These are phyloP conservation scores for Terfezia boudieri DNA, from an alignment of 495 filamentous ascomycete species.

Conservation along the genomic window DNA sequence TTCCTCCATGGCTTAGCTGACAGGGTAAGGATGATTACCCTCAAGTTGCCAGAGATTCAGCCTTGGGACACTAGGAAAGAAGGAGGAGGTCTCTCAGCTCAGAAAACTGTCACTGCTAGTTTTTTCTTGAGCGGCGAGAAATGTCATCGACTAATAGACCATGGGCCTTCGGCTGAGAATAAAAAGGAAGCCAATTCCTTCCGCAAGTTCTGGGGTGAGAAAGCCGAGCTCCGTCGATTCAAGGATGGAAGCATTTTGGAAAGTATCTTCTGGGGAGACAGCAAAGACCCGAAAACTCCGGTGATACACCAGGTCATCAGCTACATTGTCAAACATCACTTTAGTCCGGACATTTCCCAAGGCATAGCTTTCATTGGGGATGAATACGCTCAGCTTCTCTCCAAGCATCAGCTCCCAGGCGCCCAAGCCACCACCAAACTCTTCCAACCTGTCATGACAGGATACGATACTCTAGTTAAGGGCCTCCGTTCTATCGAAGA, in stretches of 20 bases:
- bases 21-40: conserved; percentile 41
- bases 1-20: conserved; percentile 51
- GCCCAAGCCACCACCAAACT: conserved; percentile 21
- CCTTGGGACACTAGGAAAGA: conserved; percentile 19
- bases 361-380: conserved; percentile 38
- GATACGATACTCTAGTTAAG: conserved; percentile 47
- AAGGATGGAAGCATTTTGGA: conserved; percentile 52
- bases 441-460: conserved; percentile 36
- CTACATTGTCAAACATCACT: conserved; percentile 46
- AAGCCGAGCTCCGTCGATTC: conserved; percentile 50
- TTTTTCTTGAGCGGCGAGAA: conserved; percentile 50
- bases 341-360: conserved; percentile 28
- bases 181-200: conserved; percentile 44
- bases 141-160: conserved; percentile 51
- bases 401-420: conserved; percentile 18
- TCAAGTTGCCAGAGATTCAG: conserved; percentile 23
- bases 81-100: not conserved
- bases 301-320: conserved; percentile 60
- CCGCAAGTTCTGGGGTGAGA: conserved; percentile 56
- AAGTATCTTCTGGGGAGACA: conserved; percentile 54
- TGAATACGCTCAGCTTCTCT: conserved; percentile 34
- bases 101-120: conserved; percentile 23
- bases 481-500: conserved; percentile 53
- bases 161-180: conserved; percentile 63
- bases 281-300: conserved; percentile 31